A percentile compares a stretch with the other conserved stretches of the same genome.
Evolutionary conservation across 345 rosid genomes (phyloP).

Genomic region (Psidium friedrichsthalianum): DNA sequence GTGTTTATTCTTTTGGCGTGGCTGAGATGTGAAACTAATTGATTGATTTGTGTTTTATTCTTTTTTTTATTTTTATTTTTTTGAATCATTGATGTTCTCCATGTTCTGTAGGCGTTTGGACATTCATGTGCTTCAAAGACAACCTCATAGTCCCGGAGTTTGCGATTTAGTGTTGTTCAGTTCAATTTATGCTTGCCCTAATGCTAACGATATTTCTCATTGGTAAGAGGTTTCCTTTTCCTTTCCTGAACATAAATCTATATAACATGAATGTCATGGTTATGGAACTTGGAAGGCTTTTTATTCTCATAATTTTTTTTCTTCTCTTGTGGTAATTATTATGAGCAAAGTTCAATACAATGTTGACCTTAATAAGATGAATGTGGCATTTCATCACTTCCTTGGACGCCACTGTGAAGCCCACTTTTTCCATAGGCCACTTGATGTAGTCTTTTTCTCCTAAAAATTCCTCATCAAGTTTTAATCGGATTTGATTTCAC

Average conservation of each 20-base stretch:
- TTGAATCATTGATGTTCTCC: not conserved
- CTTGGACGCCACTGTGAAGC: not conserved
- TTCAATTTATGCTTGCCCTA: conserved; percentile 53
- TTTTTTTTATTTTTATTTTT: too few relatives aligned
- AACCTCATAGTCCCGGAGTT: conserved; percentile 28
- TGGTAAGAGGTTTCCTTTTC: conserved; percentile 25
- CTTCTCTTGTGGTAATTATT: not conserved
- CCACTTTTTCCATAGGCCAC: not conserved
- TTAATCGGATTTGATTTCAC: not conserved
- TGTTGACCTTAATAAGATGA: not conserved
- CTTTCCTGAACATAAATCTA: not conserved
- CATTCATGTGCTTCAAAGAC: conserved; percentile 36
- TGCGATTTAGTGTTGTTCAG: conserved; percentile 39
- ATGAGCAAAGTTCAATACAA: not conserved
- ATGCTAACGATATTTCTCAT: conserved; percentile 55
- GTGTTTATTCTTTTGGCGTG: not conserved
- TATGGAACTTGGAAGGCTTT: not conserved
- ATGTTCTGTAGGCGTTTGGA: conserved; percentile 30
- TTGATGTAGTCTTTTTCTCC: not conserved
- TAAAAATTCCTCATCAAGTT: not conserved
- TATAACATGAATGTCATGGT: not conserved
- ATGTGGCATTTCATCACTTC: not conserved
- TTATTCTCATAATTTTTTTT: not conserved
- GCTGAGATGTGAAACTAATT: not conserved
- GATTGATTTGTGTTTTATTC: not conserved